These are phyloP conservation scores for Fusarium sp. DNA, from an alignment of 2,329 filamentous ascomycete genomes.

Conservation along the genomic window DNA sequence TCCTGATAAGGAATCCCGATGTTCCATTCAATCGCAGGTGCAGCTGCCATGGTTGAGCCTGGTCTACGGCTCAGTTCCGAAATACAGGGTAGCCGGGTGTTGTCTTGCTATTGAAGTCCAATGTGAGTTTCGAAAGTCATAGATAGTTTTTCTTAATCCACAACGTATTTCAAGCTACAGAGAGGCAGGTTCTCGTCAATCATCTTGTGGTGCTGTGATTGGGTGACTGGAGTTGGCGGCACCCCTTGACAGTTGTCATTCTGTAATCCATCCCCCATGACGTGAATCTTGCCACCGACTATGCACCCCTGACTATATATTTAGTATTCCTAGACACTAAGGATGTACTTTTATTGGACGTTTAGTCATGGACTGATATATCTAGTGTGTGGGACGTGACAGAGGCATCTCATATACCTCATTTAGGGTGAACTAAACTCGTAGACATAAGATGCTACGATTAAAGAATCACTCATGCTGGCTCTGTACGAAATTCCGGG, in stretches of 20 bases:
- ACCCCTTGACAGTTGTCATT: not conserved
- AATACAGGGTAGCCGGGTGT: not conserved
- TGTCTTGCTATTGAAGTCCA: not conserved
- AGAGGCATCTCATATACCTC: not conserved
- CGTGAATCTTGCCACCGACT: not conserved
- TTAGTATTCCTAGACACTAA: fast-evolving
- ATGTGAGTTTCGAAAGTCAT: not conserved
- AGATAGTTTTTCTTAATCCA: not conserved
- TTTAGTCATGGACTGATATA: not conserved
- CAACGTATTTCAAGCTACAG: not conserved
- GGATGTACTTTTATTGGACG: not conserved
- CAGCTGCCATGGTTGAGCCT: not conserved
- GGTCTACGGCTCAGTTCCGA: not conserved
- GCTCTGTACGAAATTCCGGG: too few relatives aligned
- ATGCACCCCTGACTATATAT: not conserved
- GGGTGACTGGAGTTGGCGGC: not conserved
- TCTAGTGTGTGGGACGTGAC: not conserved
- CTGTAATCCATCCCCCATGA: not conserved
- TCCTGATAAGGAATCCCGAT: not conserved
- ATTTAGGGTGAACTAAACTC: not conserved
- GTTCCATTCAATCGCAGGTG: not conserved
- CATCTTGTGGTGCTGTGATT: not conserved
- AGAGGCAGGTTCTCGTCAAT: not conserved
- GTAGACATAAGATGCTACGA: not conserved
- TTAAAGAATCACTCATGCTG: not conserved